Percentiles rank a stretch among this genome's conserved stretches.
Conservation (phyloP, 2,329 filamentous ascomycete species). For the Westerdykella sp. region DNA sequence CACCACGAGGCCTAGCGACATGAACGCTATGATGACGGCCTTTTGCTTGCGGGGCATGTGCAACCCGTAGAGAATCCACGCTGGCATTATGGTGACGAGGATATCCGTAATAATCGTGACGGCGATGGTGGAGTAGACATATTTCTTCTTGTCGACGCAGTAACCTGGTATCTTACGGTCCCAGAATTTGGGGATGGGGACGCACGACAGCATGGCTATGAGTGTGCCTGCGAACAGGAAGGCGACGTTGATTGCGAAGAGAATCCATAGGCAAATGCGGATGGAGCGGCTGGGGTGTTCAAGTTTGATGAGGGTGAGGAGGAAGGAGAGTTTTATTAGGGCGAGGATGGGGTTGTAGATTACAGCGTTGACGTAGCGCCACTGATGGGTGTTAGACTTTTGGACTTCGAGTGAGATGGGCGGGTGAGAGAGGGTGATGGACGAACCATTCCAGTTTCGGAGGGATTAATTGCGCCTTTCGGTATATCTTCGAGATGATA, state of each 20-base stretch:
- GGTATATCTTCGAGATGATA: conserved; percentile 12
- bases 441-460: conserved; percentile 7
- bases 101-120: conserved; percentile 15
- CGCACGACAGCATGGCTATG: conserved; percentile 10
- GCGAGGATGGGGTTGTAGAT: conserved; percentile 17
- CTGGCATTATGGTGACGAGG: conserved; percentile 16
- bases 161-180: conserved; percentile 12
- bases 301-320: conserved; percentile 17
- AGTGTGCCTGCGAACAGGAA: conserved; percentile 11
- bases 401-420: neutral
- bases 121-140: conserved; percentile 9
- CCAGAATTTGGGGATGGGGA: conserved; percentile 11
- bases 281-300: conserved; percentile 12
- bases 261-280: conserved; percentile 10
- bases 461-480: conserved; percentile 5
- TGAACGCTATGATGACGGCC: conserved; percentile 13
- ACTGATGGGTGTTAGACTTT: conserved; percentile 1
- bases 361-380: conserved; percentile 13
- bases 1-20: conserved; percentile 15
- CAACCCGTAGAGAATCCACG: conserved; percentile 20
- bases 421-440: neutral
- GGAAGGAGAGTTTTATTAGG: conserved; percentile 17
- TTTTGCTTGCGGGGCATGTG: conserved; percentile 15
- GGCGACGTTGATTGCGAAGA: conserved; percentile 13
- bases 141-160: conserved; percentile 9